Evolutionary conservation across 2,329 filamentous ascomycete genomes (phyloP), one percentile per base, ranked within the genome.

Genomic region (Laburnicola sp.): DNA sequence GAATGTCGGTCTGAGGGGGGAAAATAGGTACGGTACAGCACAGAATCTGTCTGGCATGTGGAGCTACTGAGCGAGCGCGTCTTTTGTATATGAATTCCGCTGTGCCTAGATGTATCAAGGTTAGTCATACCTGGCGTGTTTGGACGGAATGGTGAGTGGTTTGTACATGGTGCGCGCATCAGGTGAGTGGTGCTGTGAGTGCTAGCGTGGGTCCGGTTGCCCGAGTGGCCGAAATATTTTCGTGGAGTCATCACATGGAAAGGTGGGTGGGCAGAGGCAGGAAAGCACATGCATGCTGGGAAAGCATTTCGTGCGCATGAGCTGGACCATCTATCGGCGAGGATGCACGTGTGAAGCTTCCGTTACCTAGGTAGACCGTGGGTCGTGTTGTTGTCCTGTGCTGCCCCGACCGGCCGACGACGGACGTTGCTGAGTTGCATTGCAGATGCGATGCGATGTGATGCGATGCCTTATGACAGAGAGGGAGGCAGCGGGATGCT

Each of bases 131-230:
- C 34, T 37, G 30, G 43, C 25, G 27, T 30, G 43, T 32, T 9
- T 34, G 43, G 37, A 37, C 34, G 21, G 36, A 34, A 34, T 22
- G 43, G 25, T 37, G 43, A 45, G 43, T 45, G 43, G 43, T 45
- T 45, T 45, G n/a, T 30, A 37, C 37, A 23, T 30, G 38, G 26
- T 27, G 27, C 22, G 16, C 31, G 42, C 35, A 35, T 56, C 50
- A 56, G 56, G 50, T 32, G 49, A 53, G 45, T 42, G 31, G 16
- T 52, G 30, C 37, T 37, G 48, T 54, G 55, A 53, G 40, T 32
- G 47, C 26, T 45, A 31, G 43, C 40, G 48, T 50, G 54, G 41
- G 23, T 25, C 28, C 26, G 30, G 31, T 35, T 45, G 26, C 34
- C 47, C 48, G 45, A 27, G 32, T 6, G 7, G 27, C 53, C 53